Conservation (phyloP, 495 filamentous ascomycete genomes). For the Podospora didyma region DNA sequence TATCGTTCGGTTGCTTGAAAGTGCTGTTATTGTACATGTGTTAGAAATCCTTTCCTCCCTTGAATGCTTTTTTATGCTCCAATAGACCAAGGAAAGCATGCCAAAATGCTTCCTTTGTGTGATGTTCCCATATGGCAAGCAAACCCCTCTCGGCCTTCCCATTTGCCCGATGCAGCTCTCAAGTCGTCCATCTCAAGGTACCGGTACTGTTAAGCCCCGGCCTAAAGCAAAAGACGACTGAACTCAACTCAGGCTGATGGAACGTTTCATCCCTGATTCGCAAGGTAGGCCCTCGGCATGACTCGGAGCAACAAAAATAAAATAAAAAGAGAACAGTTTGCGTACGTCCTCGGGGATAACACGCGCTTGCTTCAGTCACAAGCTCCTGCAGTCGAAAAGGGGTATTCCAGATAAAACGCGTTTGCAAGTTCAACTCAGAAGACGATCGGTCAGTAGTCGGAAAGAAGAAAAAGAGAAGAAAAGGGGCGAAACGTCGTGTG, state of each 20-base stretch:
- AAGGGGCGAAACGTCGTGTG: not conserved
- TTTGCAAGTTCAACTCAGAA: not conserved
- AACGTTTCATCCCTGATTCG: too few relatives aligned
- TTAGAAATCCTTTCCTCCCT: not conserved
- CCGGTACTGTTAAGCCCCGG: too few relatives aligned
- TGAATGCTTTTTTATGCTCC: not conserved
- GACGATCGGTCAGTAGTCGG: not conserved
- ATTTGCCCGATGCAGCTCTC: not conserved
- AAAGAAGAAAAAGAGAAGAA: not conserved
- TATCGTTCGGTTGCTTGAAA: not conserved
- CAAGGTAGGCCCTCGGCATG: too few relatives aligned
- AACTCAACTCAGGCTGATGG: too few relatives aligned
- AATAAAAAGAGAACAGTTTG: not conserved
- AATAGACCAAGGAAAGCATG: not conserved
- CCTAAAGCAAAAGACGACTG: too few relatives aligned
- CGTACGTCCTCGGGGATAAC: not conserved
- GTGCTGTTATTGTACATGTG: not conserved
- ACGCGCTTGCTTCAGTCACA: not conserved
- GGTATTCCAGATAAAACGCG: conserved; percentile 2
- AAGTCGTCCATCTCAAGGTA: too few relatives aligned
- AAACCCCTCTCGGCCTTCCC: not conserved
- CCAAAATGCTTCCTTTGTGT: not conserved
- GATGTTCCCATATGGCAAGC: not conserved
- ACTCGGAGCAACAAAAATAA: not conserved
- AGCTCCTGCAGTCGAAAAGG: not conserved